phyloP scores from a whole-genome alignment of 768 basidiomycete genomes.

The Trametes punicea region DNA sequence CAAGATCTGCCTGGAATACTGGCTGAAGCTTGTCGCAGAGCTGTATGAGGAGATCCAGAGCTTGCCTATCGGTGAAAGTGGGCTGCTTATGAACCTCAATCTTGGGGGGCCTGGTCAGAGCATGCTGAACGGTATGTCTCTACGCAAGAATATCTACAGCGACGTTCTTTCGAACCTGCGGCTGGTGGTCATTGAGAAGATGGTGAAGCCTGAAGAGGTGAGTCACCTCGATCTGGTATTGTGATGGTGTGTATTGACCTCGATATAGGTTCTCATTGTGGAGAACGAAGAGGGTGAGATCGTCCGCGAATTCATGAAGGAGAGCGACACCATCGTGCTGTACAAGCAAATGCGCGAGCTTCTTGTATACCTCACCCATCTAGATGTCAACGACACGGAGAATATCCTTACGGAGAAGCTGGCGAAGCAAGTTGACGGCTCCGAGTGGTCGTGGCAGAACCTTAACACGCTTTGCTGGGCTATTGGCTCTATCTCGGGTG shows the following conservation, averaged over 20 bases:
- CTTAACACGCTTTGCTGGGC: constrained; percentile 99
- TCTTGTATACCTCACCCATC: constrained; percentile 94
- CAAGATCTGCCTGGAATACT: constrained; percentile 99
- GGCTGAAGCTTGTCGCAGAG: constrained; percentile 92
- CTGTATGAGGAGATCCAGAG: constrained; percentile 97
- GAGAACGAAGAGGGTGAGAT: constrained; percentile 99
- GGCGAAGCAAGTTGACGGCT: constrained; percentile 93
- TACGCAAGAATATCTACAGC: constrained; percentile 92
- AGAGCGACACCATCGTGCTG: constrained; percentile 95
- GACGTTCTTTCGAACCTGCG: constrained; percentile 94
- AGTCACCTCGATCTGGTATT: not conserved
- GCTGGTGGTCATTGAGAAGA: constrained; percentile 94
- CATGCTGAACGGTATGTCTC: constrained; percentile 71
- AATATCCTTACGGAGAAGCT: constrained; percentile 97
- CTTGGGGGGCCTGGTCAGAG: constrained; percentile 65
- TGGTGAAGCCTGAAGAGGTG: constrained; percentile 99
- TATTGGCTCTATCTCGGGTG: constrained; percentile 97
- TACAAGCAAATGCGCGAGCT: constrained; percentile 99
- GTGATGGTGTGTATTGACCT: constrained; percentile 8
- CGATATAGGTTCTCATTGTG: constrained; percentile 83
- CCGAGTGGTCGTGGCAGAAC: constrained; percentile 99
- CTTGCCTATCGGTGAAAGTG: constrained; percentile 81
- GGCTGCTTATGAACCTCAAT: constrained; percentile 86
- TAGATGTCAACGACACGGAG: constrained; percentile 96
- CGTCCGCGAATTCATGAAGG: constrained; percentile 98